Evolutionary conservation across 1,284 basidiomycete genomes (phyloP).

Genomic region (Marasmius tenuissimus): DNA sequence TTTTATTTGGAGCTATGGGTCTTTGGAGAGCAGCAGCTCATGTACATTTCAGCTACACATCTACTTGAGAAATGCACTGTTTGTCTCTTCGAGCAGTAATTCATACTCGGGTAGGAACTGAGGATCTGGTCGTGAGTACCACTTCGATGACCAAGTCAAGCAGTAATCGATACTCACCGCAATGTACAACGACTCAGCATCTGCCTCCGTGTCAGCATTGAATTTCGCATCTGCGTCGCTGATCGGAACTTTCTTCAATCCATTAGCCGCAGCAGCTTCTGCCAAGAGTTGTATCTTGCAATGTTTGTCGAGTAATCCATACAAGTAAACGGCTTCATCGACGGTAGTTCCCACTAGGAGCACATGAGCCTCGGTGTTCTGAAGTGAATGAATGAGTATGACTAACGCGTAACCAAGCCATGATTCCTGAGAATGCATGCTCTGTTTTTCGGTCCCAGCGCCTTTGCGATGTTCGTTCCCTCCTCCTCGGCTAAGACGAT

Average conservation of each 20-base stretch:
- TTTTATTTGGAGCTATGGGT: too few relatives aligned
- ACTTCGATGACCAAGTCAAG: background rate
- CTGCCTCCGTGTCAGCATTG: slow-evolving; percentile 13
- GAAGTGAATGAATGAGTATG: slow-evolving; percentile 12
- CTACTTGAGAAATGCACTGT: slow-evolving; percentile 25
- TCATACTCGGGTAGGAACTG: slow-evolving; percentile 28
- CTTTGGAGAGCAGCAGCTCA: too few relatives aligned
- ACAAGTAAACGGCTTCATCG: slow-evolving; percentile 34
- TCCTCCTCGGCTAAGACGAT: slow-evolving; percentile 62
- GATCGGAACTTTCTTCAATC: slow-evolving; percentile 28
- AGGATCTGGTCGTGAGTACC: background rate
- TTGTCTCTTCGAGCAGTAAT: slow-evolving; percentile 26
- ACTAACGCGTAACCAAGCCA: slow-evolving; percentile 51
- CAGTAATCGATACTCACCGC: slow-evolving; percentile 16
- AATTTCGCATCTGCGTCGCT: background rate
- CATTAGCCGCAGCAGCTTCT: slow-evolving; percentile 42
- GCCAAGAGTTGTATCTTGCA: slow-evolving; percentile 54
- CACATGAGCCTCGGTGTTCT: too few relatives aligned
- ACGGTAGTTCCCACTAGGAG: slow-evolving; percentile 16
- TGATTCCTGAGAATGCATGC: slow-evolving; percentile 50
- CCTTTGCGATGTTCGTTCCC: slow-evolving; percentile 52
- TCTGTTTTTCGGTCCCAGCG: slow-evolving; percentile 44
- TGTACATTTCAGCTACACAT: background rate
- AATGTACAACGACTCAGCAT: slow-evolving; percentile 23
- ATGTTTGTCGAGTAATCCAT: slow-evolving; percentile 30